phyloP scores from a whole-genome alignment of 371 early-diverging fungal genomes.

The Mortierella sp. region DNA sequence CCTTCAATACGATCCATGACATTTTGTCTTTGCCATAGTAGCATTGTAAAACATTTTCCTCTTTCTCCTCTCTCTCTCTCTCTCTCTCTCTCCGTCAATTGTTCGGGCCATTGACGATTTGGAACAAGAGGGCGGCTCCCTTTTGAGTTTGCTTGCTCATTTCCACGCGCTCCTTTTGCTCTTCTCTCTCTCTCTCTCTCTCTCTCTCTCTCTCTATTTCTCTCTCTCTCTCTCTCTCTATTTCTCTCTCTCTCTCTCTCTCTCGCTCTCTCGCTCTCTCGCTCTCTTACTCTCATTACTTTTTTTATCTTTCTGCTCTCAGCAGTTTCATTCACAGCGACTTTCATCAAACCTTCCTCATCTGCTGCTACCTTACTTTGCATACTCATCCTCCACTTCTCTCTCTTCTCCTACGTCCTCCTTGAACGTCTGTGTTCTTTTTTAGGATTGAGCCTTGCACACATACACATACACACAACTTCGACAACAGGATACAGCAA shows the following conservation, averaged over 20 bases:
- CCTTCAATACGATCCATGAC: neutral
- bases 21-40: too few relatives aligned
- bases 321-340: neutral
- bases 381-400: constrained; percentile 14
- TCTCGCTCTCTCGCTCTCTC: neutral
- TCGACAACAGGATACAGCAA: neutral
- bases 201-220: neutral
- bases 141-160: neutral
- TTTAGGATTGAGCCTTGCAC: constrained; percentile 20
- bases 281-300: constrained; percentile 1
- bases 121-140: neutral
- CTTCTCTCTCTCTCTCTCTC: neutral
- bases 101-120: neutral
- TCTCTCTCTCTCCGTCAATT: constrained; percentile 1
- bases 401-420: constrained; percentile 13
- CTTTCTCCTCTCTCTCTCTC: constrained; percentile 4
- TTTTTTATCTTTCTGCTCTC: neutral
- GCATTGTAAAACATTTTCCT: neutral
- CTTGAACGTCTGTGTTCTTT: constrained; percentile 6
- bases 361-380: constrained; percentile 4
- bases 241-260: neutral
- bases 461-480: neutral
- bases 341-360: neutral
- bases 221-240: neutral
- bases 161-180: constrained; percentile 16